Conservation (phyloP, 129 eudicot genomes). For the Tagetes erecta region DNA sequence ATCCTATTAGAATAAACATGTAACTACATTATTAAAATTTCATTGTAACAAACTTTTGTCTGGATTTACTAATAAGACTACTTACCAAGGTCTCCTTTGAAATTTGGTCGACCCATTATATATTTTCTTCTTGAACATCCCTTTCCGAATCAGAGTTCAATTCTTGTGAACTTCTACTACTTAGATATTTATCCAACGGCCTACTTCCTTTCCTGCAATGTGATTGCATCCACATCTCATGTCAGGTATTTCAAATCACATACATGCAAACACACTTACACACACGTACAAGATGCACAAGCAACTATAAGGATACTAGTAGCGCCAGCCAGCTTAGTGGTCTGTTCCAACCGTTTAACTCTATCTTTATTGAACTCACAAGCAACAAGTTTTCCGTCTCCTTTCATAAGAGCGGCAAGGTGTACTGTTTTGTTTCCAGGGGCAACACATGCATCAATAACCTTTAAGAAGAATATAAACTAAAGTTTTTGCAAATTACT, state of each 20-base stretch:
- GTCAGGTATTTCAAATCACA: constrained; percentile 46
- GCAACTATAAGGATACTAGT: constrained; percentile 70
- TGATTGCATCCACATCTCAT: constrained; percentile 55
- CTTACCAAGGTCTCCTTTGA: too few relatives aligned
- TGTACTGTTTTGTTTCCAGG: constrained; percentile 97
- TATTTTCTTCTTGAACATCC: too few relatives aligned
- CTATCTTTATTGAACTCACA: constrained; percentile 86
- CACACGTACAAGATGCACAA: constrained; percentile 12
- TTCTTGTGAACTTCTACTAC: too few relatives aligned
- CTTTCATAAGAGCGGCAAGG: constrained; percentile 86
- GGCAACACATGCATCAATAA: constrained; percentile 96
- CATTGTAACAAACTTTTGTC: too few relatives aligned
- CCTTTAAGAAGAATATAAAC: constrained; percentile 50
- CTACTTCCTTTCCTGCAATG: too few relatives aligned
- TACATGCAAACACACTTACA: neutral
- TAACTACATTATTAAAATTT: too few relatives aligned
- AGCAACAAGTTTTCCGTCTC: constrained; percentile 78
- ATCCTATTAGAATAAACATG: too few relatives aligned
- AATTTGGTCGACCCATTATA: too few relatives aligned
- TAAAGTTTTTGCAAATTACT: neutral
- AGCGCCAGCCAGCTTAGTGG: constrained; percentile 73
- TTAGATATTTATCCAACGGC: too few relatives aligned
- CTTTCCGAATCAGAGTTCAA: too few relatives aligned
- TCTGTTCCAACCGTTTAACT: constrained; percentile 55
- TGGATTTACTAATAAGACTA: too few relatives aligned